Evolutionary conservation across 2,329 filamentous ascomycete genomes (phyloP).

Genomic region (Torrubiellomyces zombiae): DNA sequence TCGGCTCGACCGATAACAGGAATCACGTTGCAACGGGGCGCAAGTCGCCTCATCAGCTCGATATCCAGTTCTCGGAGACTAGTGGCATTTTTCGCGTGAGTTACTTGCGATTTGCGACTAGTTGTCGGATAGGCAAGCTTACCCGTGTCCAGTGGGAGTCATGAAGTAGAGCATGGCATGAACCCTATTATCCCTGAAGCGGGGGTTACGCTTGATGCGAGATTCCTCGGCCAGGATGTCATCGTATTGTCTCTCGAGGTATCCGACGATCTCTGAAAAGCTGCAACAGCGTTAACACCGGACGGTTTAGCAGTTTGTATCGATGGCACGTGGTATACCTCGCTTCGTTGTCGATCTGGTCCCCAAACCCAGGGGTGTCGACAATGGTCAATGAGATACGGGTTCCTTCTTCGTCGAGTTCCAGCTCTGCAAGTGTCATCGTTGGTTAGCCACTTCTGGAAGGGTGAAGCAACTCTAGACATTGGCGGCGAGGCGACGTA

Average conservation of each 20-base stretch:
- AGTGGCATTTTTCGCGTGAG: background rate
- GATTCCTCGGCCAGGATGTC: slow-evolving; percentile 98
- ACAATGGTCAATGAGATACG: slow-evolving; percentile 97
- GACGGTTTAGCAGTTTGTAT: background rate
- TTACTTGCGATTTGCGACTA: too few relatives aligned
- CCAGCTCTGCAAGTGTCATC: slow-evolving; percentile 46
- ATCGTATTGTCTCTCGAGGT: slow-evolving; percentile 98
- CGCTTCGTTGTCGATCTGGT: slow-evolving; percentile 98
- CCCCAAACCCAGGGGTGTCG: slow-evolving; percentile 94
- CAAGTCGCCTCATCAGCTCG: slow-evolving; percentile 98
- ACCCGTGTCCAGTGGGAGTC: slow-evolving; percentile 92
- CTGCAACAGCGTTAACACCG: slow-evolving; percentile 27
- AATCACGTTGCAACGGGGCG: slow-evolving; percentile 95
- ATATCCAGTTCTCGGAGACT: slow-evolving; percentile 98
- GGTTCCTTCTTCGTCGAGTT: slow-evolving; percentile 95
- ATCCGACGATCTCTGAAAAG: slow-evolving; percentile 95
- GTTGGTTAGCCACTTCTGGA: slow-evolving; percentile 2
- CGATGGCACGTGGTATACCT: slow-evolving; percentile 39
- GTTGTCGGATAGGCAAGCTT: slow-evolving; percentile 19
- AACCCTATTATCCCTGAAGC: slow-evolving; percentile 97
- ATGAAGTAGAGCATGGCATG: slow-evolving; percentile 99
- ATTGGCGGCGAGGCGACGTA: slow-evolving; percentile 22
- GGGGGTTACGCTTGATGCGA: slow-evolving; percentile 99
- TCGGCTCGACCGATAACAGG: slow-evolving; percentile 98
- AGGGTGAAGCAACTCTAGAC: background rate